Evolutionary conservation across 2,329 filamentous ascomycete genomes (phyloP), one percentile per base, ranked within the genome.

Genomic region (Alternaria atra): DNA sequence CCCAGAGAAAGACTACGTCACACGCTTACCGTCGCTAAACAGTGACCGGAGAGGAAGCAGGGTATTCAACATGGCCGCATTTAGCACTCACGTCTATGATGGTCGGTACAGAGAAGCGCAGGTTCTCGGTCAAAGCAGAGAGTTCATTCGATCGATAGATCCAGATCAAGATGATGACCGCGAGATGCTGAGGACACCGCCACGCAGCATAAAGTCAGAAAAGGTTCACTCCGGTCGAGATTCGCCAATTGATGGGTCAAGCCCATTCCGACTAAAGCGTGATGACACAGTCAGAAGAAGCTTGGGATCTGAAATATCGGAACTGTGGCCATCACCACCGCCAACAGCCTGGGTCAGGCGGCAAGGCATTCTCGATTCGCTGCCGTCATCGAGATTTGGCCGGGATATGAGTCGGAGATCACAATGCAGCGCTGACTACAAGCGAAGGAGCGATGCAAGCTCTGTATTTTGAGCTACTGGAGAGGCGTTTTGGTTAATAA

Each of bases 231-330:
- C 47, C 9, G 42, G 55, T 17, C 46, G 40, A 23, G 73, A 75
- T 23, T 73, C 69, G 13, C 74, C 74, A 6, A 73, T 77, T 30
- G 74, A 76, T 51, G 62, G 65, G 15, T 63, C 62, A 2, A 73
- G 67, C 42, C 73, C 75, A 10, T 76, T 76, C 42, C 68, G 68
- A 8, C 53, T 75, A 17, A 76, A 72, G 55, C 68, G 67, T n/a
- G 71, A 69, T 12, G 66, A 72, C 35, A 73, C 73, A 8, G 46
- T 65, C 39, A 70, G 63, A 44, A 58, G 60, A 40, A 69, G 65
- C 37, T n/a, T 68, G 23, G 69, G 64, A 23, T 40, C 64, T 12
- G 67, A 66, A 2, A 48, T 70, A 9, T 64, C 63, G 30, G 58
- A 63, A 27, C 48, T 66, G 4, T 72, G 68, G 68, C 68, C 67